Percentiles rank a stretch among this genome's conserved stretches.
These are phyloP conservation scores for Colletotrichum liaoningense DNA, from an alignment of 2,329 filamentous ascomycete species.

Conservation along the genomic window DNA sequence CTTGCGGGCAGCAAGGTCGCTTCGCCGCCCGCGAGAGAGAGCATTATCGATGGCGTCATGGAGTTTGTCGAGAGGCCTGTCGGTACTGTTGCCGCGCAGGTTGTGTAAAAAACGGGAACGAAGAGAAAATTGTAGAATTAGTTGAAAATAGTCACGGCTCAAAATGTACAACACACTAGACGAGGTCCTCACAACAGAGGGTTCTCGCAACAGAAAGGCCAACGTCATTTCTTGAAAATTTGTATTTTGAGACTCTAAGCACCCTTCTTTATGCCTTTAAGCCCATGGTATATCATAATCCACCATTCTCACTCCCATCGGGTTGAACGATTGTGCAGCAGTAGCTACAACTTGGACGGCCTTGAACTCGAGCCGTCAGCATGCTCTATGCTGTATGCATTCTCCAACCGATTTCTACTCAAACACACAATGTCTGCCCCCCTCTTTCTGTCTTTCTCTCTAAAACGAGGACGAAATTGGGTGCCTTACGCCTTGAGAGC, in stretches of 20 bases:
- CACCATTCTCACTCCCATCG: background rate
- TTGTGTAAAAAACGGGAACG: constrained; percentile 54
- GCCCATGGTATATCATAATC: constrained; percentile 19
- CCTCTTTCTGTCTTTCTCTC: background rate
- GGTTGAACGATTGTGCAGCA: background rate
- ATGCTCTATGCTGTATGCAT: background rate
- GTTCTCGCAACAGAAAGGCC: too few species aligned
- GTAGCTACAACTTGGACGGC: constrained; percentile 19
- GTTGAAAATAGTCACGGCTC: constrained; percentile 9
- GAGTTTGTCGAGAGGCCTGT: constrained; percentile 89
- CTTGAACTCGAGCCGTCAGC: constrained; percentile 21
- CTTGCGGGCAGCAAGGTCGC: constrained; percentile 88
- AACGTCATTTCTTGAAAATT: background rate
- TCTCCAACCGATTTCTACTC: background rate
- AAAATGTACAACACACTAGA: constrained; percentile 38
- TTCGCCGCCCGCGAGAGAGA: constrained; percentile 83
- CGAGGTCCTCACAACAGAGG: background rate
- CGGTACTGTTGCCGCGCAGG: constrained; percentile 86
- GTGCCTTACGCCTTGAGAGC: constrained; percentile 54
- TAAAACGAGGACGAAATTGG: background rate
- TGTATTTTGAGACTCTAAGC: background rate
- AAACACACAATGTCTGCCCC: background rate
- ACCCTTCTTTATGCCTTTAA: background rate
- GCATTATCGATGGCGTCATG: constrained; percentile 88
- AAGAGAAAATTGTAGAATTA: constrained; percentile 37